Conservation (phyloP, 768 basidiomycete genomes). For the Calocera viscosa region DNA sequence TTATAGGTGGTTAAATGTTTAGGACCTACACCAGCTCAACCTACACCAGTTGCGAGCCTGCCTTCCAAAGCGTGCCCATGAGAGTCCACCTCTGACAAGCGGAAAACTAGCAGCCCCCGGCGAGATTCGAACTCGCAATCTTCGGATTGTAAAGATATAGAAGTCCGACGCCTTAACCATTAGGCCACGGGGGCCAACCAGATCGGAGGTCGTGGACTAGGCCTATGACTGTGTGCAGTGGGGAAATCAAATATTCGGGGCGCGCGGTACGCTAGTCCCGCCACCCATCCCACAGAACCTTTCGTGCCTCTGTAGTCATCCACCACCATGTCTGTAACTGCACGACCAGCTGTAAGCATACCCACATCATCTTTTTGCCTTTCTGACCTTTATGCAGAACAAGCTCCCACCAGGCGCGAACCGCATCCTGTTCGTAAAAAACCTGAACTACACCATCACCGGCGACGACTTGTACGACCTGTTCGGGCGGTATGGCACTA, state of each 20-base stretch:
- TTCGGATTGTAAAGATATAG: neutral
- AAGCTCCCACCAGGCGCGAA: conserved; percentile 89
- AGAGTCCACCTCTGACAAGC: too few relatives aligned
- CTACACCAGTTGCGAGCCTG: too few relatives aligned
- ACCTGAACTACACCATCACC: conserved; percentile 81
- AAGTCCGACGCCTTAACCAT: conserved; percentile 1
- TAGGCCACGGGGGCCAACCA: neutral
- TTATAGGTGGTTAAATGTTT: too few relatives aligned
- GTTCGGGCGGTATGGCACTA: conserved; percentile 93
- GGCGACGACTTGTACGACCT: conserved; percentile 93
- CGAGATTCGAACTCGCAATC: conserved; percentile 1
- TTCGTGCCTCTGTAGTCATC: too few relatives aligned
- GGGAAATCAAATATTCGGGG: too few relatives aligned
- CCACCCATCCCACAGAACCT: too few relatives aligned
- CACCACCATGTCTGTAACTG: neutral
- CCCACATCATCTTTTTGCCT: neutral
- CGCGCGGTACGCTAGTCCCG: too few relatives aligned
- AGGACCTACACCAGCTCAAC: too few relatives aligned
- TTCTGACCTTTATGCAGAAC: neutral
- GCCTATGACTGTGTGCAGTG: too few relatives aligned
- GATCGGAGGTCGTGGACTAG: neutral
- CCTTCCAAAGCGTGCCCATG: too few relatives aligned
- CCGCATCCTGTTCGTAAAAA: conserved; percentile 85
- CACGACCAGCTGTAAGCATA: neutral
- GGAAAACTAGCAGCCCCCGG: neutral